Conservation (phyloP, 2,329 filamentous ascomycete species). For the Trichoderma sp. region DNA sequence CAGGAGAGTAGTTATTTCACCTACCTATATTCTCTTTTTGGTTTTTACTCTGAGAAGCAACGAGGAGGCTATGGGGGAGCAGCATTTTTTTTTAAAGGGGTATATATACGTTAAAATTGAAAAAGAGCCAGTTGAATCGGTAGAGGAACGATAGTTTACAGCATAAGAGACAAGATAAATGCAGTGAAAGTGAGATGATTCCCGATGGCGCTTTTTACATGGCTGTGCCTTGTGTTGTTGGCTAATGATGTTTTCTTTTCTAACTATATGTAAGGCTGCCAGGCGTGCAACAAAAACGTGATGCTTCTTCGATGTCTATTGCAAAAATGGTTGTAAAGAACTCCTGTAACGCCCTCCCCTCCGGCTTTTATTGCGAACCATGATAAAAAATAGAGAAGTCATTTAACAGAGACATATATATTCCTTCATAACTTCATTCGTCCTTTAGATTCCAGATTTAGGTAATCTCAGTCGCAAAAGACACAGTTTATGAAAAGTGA, state of each 20-base stretch:
- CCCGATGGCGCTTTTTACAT: background rate
- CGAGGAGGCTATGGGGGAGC: background rate
- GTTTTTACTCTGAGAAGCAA: background rate
- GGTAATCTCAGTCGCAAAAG: background rate
- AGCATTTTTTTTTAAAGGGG: background rate
- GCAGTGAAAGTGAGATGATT: slow-evolving; percentile 5
- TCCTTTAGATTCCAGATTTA: background rate
- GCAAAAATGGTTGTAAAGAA: background rate
- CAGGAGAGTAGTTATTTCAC: background rate
- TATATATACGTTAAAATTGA: background rate
- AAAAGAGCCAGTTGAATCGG: background rate
- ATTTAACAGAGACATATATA: background rate
- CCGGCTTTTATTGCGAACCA: slow-evolving; percentile 11
- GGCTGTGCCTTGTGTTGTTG: background rate
- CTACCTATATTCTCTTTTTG: background rate
- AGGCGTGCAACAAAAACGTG: background rate
- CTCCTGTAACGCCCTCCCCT: slow-evolving; percentile 10
- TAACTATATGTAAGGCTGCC: background rate
- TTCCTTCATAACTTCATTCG: slow-evolving; percentile 1
- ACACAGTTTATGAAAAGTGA: slow-evolving; percentile 69
- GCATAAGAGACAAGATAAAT: slow-evolving; percentile 2
- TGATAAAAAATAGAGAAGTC: background rate
- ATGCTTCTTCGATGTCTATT: slow-evolving; percentile 1
- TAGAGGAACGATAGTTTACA: slow-evolving; percentile 7
- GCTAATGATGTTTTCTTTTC: background rate